Evolutionary conservation across 73 alveolate genomes (phyloP), one percentile per base, ranked within the genome.

Genomic region (Stentor coeruleus): DNA sequence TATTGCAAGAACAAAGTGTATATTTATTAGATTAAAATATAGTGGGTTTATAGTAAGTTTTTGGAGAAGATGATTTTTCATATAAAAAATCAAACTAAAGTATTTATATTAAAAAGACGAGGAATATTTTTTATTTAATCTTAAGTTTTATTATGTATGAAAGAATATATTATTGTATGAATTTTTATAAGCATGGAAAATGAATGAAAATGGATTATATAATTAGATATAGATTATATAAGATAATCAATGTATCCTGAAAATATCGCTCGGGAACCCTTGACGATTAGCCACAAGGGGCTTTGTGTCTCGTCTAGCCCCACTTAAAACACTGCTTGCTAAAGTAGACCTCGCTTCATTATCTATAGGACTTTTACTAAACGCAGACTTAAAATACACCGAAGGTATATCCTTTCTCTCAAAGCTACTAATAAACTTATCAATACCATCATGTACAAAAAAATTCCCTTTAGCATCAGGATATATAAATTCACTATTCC

Each of bases 251-350:
- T 37, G 79, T 66, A 20, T 26, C 37, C 79, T 66, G 39, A 66
- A 66, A 26, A 66, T 66, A 66, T 66, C 37, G 39, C 79, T 66
- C 1, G 79, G 79, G 37, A 66, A 66, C 2, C 79, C 79, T 26
- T 37, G 49, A 14, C 33, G n/a, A 33, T 66, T 66, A 31, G 79
- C 79, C 42, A 66, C 79, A 20, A 66, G 39, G 39, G 79, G 79
- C 2, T 66, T 66, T 40, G 39, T 31, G 37, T 66, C 79, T 66
- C 37, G n/a, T 66, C 79, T 66, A 20, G 79, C 28, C n/a, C n/a
- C n/a, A 20, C 66, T 11, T 6, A 49, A 20, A 49, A 6, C 20
- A 20, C 20, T 49, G 28, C 28, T 49, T 6, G 66, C 20, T 6
- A 49, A 49, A 20, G 6, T 49, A 49, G 20, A 49, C 28, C 66